These are phyloP conservation scores for Pestalotiopsis sp. DNA, from an alignment of 2,329 filamentous ascomycete genomes.

Conservation along the genomic window DNA sequence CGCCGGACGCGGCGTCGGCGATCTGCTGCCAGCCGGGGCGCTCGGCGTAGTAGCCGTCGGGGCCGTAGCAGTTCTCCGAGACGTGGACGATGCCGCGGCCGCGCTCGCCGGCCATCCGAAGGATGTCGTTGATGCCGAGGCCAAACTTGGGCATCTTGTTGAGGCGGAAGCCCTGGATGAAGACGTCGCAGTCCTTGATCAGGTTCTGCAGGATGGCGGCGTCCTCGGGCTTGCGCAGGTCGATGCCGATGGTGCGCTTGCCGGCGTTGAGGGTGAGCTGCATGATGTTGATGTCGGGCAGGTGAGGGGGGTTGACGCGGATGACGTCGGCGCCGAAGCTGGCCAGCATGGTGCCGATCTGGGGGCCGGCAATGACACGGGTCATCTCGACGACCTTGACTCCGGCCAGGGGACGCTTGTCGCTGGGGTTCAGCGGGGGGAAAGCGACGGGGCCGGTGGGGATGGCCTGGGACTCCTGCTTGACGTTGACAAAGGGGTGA, in stretches of 20 bases:
- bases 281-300: conserved; percentile 42
- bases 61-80: conserved; percentile 53
- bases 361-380: conserved; percentile 48
- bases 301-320: conserved; percentile 41
- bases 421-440: conserved; percentile 26
- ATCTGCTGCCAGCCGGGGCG: conserved; percentile 55
- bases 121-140: conserved; percentile 40
- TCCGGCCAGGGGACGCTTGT: conserved; percentile 42
- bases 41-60: conserved; percentile 44
- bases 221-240: conserved; percentile 45
- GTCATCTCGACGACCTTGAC: conserved; percentile 53
- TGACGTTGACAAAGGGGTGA: conserved; percentile 44
- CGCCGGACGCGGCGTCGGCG: conserved; percentile 38
- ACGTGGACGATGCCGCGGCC: conserved; percentile 48
- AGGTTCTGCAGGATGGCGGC: conserved; percentile 41
- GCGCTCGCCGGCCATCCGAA: conserved; percentile 38
- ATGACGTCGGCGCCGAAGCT: conserved; percentile 49
- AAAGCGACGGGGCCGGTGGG: conserved; percentile 35
- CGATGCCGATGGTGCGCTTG: conserved; percentile 47
- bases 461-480: conserved; percentile 33
- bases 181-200: conserved; percentile 51
- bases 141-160: conserved; percentile 43
- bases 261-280: conserved; percentile 46
- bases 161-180: conserved; percentile 54
- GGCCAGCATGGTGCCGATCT: conserved; percentile 42